Conservation (phyloP, 495 filamentous ascomycete species). For the Penicillium herquei region DNA sequence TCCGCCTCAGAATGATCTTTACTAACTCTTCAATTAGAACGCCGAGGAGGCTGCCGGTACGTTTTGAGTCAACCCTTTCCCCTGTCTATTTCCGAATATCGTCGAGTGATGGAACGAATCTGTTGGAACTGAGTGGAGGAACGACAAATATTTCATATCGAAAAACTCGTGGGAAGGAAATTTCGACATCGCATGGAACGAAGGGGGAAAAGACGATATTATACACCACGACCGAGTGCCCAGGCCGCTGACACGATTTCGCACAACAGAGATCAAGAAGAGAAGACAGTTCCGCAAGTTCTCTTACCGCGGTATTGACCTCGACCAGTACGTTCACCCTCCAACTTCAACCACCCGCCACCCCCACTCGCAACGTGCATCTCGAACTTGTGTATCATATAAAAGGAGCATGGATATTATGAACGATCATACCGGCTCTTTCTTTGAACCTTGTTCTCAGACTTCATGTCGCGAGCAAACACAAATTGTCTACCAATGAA, state of each 20-base stretch:
- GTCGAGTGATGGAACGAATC: conserved; percentile 4
- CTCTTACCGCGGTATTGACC: conserved; percentile 98
- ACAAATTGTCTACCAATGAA: not conserved
- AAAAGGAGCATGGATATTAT: conserved; percentile 13
- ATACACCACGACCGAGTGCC: conserved; percentile 15
- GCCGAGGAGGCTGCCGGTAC: conserved; percentile 91
- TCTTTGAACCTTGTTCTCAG: conserved; percentile 36
- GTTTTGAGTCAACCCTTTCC: conserved; percentile 30
- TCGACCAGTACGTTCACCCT: conserved; percentile 80
- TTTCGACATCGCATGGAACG: conserved; percentile 16
- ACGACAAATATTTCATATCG: not conserved
- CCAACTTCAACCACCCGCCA: conserved; percentile 42
- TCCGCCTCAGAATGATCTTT: conserved; percentile 27
- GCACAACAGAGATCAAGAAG: conserved; percentile 84
- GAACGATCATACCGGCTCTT: not conserved
- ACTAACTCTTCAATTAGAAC: conserved; percentile 58
- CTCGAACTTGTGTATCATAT: not conserved
- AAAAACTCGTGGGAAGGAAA: not conserved
- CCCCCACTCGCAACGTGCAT: conserved; percentile 12
- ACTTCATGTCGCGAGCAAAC: not conserved
- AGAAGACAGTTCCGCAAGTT: conserved; percentile 99
- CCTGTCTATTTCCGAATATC: conserved; percentile 6
- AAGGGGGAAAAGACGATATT: conserved; percentile 27
- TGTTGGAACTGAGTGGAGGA: conserved; percentile 3
- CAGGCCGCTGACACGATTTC: conserved; percentile 41